A percentile compares a stretch with the other conserved stretches of the same genome.
Conservation (phyloP, 169 alveolate species). For the Plasmodium chabaudi region DNA sequence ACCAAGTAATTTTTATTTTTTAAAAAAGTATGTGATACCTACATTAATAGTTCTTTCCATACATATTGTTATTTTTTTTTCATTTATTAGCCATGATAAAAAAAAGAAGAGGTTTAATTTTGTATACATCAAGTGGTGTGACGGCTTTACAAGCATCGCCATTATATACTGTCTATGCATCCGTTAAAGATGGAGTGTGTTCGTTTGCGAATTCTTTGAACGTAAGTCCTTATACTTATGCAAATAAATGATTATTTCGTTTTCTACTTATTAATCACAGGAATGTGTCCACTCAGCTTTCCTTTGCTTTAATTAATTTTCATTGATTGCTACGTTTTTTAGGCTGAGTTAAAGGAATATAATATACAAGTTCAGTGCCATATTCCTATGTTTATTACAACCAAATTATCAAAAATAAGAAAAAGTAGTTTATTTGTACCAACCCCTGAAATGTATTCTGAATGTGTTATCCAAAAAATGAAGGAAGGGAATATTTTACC, state of each 20-base stretch:
- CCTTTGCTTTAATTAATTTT: too few species aligned
- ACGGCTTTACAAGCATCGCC: constrained; percentile 78
- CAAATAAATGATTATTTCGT: not conserved
- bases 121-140: constrained; percentile 80
- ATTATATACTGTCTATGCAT: constrained; percentile 78
- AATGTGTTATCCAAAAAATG: constrained; percentile 42
- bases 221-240: constrained; percentile 7
- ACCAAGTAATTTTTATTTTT: constrained; percentile 16
- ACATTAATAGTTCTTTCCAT: not conserved
- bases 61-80: not conserved
- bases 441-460: constrained; percentile 74
- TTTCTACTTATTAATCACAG: not conserved
- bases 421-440: constrained; percentile 78
- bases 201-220: constrained; percentile 74
- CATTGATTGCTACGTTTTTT: not conserved
- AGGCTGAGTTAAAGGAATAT: constrained; percentile 72
- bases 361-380: constrained; percentile 80
- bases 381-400: constrained; percentile 74
- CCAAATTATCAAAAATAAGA: constrained; percentile 78
- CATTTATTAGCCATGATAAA: constrained; percentile 32
- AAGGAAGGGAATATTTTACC: constrained; percentile 33
- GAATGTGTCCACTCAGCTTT: too few species aligned
- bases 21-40: not conserved
- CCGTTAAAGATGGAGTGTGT: constrained; percentile 78
- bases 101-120: constrained; percentile 77